Percentiles rank a stretch among this genome's conserved stretches.
These are phyloP conservation scores for Limtongozyma cylindracea DNA, from an alignment of 805 yeast species.

Conservation along the genomic window DNA sequence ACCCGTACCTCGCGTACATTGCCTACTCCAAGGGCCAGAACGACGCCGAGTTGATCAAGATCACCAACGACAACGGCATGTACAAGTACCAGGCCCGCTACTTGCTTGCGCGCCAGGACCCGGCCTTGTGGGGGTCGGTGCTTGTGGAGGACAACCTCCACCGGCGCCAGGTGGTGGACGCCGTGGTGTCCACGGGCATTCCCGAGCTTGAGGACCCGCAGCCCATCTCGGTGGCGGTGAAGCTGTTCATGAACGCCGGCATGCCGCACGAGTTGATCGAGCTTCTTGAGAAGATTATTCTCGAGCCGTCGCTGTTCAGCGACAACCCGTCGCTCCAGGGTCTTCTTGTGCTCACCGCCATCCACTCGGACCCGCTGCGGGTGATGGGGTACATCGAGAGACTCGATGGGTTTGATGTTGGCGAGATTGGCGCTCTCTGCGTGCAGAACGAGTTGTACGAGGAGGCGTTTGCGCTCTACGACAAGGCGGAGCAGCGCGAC, in stretches of 20 bases:
- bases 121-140: conserved; percentile 60
- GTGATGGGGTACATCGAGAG: conserved; percentile 70
- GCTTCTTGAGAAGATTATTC: conserved; percentile 79
- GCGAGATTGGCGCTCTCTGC: conserved; percentile 83
- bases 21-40: conserved; percentile 91
- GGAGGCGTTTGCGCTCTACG: conserved; percentile 85
- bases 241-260: conserved; percentile 89
- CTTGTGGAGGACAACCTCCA: conserved; percentile 53
- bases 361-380: conserved; percentile 78
- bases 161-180: conserved; percentile 81
- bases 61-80: conserved; percentile 95
- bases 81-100: conserved; percentile 98
- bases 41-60: conserved; percentile 69
- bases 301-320: conserved; percentile 92
- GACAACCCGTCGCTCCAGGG: conserved; percentile 94
- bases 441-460: conserved; percentile 72
- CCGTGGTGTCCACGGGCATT: conserved; percentile 86
- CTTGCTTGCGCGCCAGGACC: conserved; percentile 70
- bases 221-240: conserved; percentile 80
- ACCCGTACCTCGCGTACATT: conserved; percentile 92
- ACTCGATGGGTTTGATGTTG: conserved; percentile 75
- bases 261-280: conserved; percentile 85
- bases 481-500: conserved; percentile 50
- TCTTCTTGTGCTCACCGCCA: conserved; percentile 75
- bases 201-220: conserved; percentile 87